Percentiles rank a stretch among this genome's conserved stretches.
These are phyloP conservation scores for Colletotrichum acutatum DNA, from an alignment of 2,329 filamentous ascomycete species.

Conservation along the genomic window DNA sequence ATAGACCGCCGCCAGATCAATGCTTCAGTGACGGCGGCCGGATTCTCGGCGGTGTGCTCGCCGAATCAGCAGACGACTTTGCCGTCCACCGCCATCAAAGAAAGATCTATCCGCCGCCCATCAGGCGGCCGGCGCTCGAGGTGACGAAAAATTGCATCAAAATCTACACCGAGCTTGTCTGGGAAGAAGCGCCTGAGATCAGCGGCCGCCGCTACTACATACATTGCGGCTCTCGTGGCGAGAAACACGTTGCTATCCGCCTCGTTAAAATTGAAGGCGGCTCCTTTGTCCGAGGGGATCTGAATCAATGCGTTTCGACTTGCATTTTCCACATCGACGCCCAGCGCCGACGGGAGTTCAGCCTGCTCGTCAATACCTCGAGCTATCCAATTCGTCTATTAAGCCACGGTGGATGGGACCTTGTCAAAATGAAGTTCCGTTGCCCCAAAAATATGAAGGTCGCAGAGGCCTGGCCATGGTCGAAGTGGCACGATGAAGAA, in stretches of 20 bases:
- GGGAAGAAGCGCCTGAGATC: background rate
- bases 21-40: background rate
- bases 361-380: background rate
- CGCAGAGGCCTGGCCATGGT: background rate
- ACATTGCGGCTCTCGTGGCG: background rate
- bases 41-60: background rate
- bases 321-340: background rate
- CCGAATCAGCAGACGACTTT: background rate
- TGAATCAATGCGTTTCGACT: background rate
- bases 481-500: background rate
- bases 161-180: background rate
- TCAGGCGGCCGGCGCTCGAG: background rate
- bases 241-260: background rate
- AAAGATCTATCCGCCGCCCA: background rate
- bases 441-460: background rate
- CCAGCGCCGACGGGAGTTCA: background rate
- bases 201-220: background rate
- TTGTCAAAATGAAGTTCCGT: background rate
- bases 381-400: background rate
- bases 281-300: background rate
- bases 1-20: background rate
- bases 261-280: background rate
- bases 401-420: background rate
- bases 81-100: background rate
- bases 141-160: background rate